Evolutionary conservation across 2,329 filamentous ascomycete species (phyloP).

Genomic region (Ploettnerulaceae sp.): DNA sequence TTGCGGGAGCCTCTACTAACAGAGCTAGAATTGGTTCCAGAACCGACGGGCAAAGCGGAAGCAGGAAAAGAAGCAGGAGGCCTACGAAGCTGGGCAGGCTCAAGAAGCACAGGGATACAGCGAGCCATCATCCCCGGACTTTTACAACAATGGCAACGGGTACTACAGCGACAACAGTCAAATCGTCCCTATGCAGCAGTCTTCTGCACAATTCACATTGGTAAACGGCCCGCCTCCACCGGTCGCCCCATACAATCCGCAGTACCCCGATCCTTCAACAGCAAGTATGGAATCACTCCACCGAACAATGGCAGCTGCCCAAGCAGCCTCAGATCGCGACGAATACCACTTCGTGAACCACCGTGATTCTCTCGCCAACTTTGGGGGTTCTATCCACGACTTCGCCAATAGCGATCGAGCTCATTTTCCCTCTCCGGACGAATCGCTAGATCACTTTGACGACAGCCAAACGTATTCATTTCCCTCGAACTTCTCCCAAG

Average conservation of each 20-base stretch:
- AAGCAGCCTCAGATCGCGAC: conserved; percentile 19
- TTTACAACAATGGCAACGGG: conserved; percentile 16
- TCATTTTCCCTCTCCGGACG: conserved; percentile 24
- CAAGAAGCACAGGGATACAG: conserved; percentile 27
- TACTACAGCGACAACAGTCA: conserved; percentile 20
- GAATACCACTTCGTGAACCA: conserved; percentile 21
- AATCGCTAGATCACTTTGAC: conserved; percentile 17
- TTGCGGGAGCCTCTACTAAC: conserved; percentile 19
- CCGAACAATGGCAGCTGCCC: conserved; percentile 26
- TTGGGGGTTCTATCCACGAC: conserved; percentile 18
- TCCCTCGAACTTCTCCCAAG: conserved; percentile 18
- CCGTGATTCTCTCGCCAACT: conserved; percentile 14
- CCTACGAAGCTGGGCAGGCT: conserved; percentile 42
- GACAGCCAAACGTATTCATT: conserved; percentile 18
- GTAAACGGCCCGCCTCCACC: conserved; percentile 24
- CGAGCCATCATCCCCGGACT: conserved; percentile 30
- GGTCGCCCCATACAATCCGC: conserved; percentile 27
- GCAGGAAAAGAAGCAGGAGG: conserved; percentile 54
- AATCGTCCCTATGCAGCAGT: conserved; percentile 15
- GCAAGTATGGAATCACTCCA: conserved; percentile 30
- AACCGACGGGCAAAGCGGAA: conserved; percentile 51
- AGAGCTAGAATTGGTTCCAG: conserved; percentile 64
- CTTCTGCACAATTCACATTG: conserved; percentile 17
- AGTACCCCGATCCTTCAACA: conserved; percentile 27
- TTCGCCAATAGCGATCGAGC: conserved; percentile 22